A percentile compares a stretch with the other conserved stretches of the same genome.
phyloP scores from a whole-genome alignment of 2,329 filamentous ascomycete genomes.

The Pseudogymnoascus sp. region DNA sequence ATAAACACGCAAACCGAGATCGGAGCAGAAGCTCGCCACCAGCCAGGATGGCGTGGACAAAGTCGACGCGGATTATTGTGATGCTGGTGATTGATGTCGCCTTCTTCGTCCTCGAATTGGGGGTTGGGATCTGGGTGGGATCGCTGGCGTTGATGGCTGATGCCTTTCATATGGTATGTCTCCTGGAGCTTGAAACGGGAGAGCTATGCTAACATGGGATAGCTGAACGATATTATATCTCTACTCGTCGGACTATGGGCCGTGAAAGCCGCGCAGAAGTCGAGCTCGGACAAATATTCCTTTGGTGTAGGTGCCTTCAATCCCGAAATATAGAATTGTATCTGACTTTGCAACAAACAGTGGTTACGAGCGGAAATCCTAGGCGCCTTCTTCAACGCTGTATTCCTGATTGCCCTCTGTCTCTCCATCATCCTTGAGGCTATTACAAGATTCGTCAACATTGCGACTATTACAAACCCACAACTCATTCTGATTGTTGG shows the following conservation, averaged over 20 bases:
- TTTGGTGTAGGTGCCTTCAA: slow-evolving; percentile 62
- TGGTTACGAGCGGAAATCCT: slow-evolving; percentile 97
- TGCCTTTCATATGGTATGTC: slow-evolving; percentile 88
- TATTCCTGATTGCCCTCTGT: slow-evolving; percentile 93
- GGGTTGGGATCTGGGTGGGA: slow-evolving; percentile 76
- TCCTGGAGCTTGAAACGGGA: background rate
- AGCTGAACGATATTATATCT: slow-evolving; percentile 97
- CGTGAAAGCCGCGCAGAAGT: slow-evolving; percentile 77
- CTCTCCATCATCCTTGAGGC: slow-evolving; percentile 95
- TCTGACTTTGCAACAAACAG: slow-evolving; percentile 41
- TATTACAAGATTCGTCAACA: slow-evolving; percentile 82
- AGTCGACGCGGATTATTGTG: slow-evolving; percentile 83
- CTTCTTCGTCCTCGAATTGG: slow-evolving; percentile 87
- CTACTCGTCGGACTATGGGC: slow-evolving; percentile 90
- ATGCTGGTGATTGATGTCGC: slow-evolving; percentile 82
- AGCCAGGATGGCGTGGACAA: slow-evolving; percentile 71
- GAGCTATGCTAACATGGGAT: slow-evolving; percentile 16
- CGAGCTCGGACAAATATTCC: slow-evolving; percentile 83
- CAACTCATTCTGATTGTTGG: slow-evolving; percentile 85
- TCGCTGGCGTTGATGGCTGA: slow-evolving; percentile 92
- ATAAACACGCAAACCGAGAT: background rate
- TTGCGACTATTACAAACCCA: slow-evolving; percentile 77
- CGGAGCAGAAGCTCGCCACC: background rate
- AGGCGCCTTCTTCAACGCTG: slow-evolving; percentile 92
- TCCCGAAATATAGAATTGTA: background rate